phyloP scores from a whole-genome alignment of 2,329 filamentous ascomycete species.

The Colletotrichum sp. region DNA sequence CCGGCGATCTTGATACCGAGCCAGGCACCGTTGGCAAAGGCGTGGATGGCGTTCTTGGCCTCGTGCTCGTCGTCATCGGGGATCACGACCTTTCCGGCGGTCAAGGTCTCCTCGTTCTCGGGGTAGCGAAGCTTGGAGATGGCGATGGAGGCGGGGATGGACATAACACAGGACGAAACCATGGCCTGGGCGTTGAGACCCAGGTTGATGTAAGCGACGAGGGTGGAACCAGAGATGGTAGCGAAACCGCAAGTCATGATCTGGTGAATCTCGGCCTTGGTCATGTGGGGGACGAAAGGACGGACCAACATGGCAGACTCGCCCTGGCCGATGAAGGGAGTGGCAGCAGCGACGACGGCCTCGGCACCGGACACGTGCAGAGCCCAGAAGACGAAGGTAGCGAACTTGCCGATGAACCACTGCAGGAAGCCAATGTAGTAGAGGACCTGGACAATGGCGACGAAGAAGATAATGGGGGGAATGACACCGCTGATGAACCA shows the following conservation, averaged over 20 bases:
- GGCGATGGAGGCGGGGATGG: slow-evolving; percentile 87
- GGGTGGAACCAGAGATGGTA: slow-evolving; percentile 86
- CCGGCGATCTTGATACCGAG: slow-evolving; percentile 85
- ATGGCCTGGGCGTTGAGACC: slow-evolving; percentile 85
- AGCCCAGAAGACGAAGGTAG: slow-evolving; percentile 89
- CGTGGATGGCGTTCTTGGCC: slow-evolving; percentile 82
- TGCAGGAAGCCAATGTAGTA: slow-evolving; percentile 84
- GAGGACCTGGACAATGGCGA: slow-evolving; percentile 85
- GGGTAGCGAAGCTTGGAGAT: slow-evolving; percentile 90
- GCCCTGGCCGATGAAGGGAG: slow-evolving; percentile 92
- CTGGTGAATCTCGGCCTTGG: slow-evolving; percentile 87
- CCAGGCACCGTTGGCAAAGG: slow-evolving; percentile 85
- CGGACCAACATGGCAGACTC: slow-evolving; percentile 93
- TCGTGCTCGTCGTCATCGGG: slow-evolving; percentile 79
- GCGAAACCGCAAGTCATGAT: slow-evolving; percentile 93
- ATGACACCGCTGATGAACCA: slow-evolving; percentile 83
- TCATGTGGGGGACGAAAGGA: slow-evolving; percentile 85
- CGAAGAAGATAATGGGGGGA: slow-evolving; percentile 97
- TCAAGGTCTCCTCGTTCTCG: slow-evolving; percentile 85
- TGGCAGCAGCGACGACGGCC: slow-evolving; percentile 91
- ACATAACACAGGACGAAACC: slow-evolving; percentile 94
- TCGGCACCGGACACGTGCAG: slow-evolving; percentile 89
- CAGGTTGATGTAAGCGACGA: slow-evolving; percentile 85
- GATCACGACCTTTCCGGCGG: slow-evolving; percentile 79
- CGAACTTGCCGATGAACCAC: slow-evolving; percentile 90